Evolutionary conservation across 1,139 yeast species (phyloP), one percentile per base, ranked within the genome.

Genomic region (Casaregolazyma suthepensis): DNA sequence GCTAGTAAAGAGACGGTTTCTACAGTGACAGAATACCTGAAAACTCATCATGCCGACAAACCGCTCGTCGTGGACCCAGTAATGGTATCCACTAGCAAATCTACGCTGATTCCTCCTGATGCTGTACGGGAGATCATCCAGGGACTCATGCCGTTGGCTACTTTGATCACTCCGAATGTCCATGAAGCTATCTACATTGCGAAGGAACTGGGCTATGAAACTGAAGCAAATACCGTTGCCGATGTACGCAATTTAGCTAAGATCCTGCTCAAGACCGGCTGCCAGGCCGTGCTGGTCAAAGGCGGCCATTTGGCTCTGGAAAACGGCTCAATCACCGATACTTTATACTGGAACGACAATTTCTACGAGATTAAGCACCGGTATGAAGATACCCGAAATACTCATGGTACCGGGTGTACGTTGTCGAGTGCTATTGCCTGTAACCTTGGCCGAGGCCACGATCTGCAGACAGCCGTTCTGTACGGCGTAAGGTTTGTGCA

Each of bases 381-480:
- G 1, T 79, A 67, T 59, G 68, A 82, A 18, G 67, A 71, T 2
- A 75, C 88, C 1, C 65, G 70, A 3, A 80, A 83, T 62, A 82
- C 90, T 0, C 97, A 90, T 66, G 97, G 97, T 9, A 88, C 96
- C 1, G 97, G 97, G 0, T 90, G 97, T 67, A 87, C 96, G 0
- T 73, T 90, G 51, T 83, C 96, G 0, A 83, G 96, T 1, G 78
- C 96, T 0, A 84, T 90, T 60, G 85, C 95, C 0, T 82, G 94
- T 1, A 82, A 86, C 61, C 61, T 88, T 48, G 91, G 96, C 1
- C 74, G 73, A 45, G 83, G 82, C 0, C 58, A 63, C 38, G 43
- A 72, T 0, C 62, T 87, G 10, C 59, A 63, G 1, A 75, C 74
- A 3, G 74, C 96, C 0, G 77, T 87, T 6, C 74, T 75, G 6